phyloP scores from a whole-genome alignment of 345 rosid genomes.

The Acer campestre region DNA sequence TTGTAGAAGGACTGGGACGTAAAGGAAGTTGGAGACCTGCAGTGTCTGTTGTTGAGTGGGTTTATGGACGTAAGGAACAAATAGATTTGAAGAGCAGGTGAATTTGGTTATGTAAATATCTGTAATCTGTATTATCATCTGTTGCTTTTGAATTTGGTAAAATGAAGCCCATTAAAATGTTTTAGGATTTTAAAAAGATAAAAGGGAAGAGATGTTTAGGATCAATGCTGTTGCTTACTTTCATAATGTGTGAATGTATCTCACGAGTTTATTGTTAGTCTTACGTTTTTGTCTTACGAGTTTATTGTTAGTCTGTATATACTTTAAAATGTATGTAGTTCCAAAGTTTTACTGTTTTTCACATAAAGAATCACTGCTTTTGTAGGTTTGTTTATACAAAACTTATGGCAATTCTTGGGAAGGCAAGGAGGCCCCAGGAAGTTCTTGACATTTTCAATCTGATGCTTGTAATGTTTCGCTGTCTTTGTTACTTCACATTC shows the following conservation, averaged over 20 bases:
- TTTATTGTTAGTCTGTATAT: neutral
- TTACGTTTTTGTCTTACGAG: neutral
- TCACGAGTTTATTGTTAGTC: neutral
- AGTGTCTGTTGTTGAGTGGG: constrained; percentile 74
- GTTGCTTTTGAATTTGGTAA: neutral
- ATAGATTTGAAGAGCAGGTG: constrained; percentile 74
- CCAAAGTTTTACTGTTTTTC: neutral
- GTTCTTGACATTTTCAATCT: constrained; percentile 64
- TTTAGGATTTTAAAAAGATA: neutral
- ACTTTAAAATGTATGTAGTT: neutral
- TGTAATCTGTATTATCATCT: neutral
- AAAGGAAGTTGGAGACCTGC: constrained; percentile 81
- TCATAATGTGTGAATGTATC: neutral
- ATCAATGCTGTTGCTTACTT: neutral
- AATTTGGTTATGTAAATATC: neutral
- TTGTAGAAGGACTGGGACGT: constrained; percentile 72
- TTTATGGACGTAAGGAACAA: constrained; percentile 59
- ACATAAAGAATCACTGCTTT: constrained; percentile 9
- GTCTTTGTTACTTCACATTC: constrained; percentile 15
- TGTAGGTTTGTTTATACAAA: constrained; percentile 96
- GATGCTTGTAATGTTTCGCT: constrained; percentile 69
- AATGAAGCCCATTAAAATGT: neutral
- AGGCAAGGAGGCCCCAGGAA: constrained; percentile 68
- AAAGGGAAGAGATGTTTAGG: neutral
- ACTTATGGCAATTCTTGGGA: constrained; percentile 81